A percentile compares a stretch with the other conserved stretches of the same genome.
Evolutionary conservation across 1,139 yeast genomes (phyloP).

Genomic region (Meyerozyma athensensis): DNA sequence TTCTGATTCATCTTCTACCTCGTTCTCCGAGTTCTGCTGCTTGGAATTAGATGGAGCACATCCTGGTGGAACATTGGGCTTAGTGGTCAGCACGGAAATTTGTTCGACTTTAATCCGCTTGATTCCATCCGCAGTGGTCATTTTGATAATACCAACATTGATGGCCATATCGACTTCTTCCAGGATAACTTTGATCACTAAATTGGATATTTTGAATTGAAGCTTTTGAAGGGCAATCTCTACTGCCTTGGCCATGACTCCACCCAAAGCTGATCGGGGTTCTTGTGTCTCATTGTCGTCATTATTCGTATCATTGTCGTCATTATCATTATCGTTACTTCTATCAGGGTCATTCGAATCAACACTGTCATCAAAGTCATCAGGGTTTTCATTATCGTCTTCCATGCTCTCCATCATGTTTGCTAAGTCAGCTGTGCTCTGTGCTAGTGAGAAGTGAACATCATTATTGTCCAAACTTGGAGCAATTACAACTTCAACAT

Average conservation of each 20-base stretch:
- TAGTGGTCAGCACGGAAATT: slow-evolving; percentile 29
- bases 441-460: slow-evolving; percentile 48
- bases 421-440: slow-evolving; percentile 63
- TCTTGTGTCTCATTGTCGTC: slow-evolving; percentile 1
- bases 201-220: slow-evolving; percentile 40
- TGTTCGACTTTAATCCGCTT: slow-evolving; percentile 40
- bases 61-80: slow-evolving; percentile 36
- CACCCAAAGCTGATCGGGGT: slow-evolving; percentile 36
- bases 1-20: slow-evolving; percentile 13
- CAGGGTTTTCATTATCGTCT: slow-evolving; percentile 12
- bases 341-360: slow-evolving; percentile 15
- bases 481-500: slow-evolving; percentile 54
- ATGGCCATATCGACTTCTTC: slow-evolving; percentile 46
- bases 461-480: slow-evolving; percentile 34
- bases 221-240: slow-evolving; percentile 67
- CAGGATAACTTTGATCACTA: slow-evolving; percentile 46
- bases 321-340: slow-evolving; percentile 9
- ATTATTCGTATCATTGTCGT: slow-evolving; percentile 2
- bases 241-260: slow-evolving; percentile 58
- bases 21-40: slow-evolving; percentile 10
- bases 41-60: slow-evolving; percentile 17
- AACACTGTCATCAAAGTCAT: slow-evolving; percentile 10
- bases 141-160: slow-evolving; percentile 33
- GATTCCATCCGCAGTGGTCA: slow-evolving; percentile 45
- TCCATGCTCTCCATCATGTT: slow-evolving; percentile 35